phyloP scores from a whole-genome alignment of 2,329 filamentous ascomycete species.

The Diplodia intermedia region DNA sequence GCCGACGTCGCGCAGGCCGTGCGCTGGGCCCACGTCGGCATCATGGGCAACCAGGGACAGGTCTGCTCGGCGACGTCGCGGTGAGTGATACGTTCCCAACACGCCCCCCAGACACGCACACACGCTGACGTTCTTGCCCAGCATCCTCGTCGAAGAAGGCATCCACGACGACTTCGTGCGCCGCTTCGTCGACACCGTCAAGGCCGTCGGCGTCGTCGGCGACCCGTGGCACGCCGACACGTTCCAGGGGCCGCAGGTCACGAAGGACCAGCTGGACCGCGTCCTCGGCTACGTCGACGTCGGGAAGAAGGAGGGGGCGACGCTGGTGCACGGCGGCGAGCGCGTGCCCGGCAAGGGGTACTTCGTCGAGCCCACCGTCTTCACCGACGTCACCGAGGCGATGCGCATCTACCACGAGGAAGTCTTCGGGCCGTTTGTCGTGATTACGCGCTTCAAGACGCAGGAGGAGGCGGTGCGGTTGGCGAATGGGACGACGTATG shows the following conservation, averaged over 20 bases:
- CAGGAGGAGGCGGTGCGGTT: conserved; percentile 59
- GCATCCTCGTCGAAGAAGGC: conserved; percentile 64
- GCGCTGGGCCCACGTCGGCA: conserved; percentile 51
- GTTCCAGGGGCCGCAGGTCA: conserved; percentile 67
- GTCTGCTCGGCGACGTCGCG: conserved; percentile 55
- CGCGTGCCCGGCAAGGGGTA: conserved; percentile 54
- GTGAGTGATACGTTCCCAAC: too few species aligned
- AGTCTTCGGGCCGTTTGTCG: conserved; percentile 69
- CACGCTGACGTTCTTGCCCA: background rate
- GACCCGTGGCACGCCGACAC: conserved; percentile 48
- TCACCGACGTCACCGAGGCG: conserved; percentile 63
- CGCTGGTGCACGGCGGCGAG: conserved; percentile 60
- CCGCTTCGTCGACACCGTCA: conserved; percentile 48
- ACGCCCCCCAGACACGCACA: too few species aligned
- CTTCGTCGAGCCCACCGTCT: conserved; percentile 66
- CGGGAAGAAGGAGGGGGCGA: conserved; percentile 60
- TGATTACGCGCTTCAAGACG: conserved; percentile 65
- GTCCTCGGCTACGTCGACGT: conserved; percentile 64
- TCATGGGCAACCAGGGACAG: conserved; percentile 63
- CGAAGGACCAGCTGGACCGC: conserved; percentile 68
- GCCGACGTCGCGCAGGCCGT: conserved; percentile 54
- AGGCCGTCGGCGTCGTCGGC: conserved; percentile 46
- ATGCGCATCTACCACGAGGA: conserved; percentile 65
- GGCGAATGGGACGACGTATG: conserved; percentile 57
- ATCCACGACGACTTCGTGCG: conserved; percentile 65